phyloP scores from a whole-genome alignment of 1,284 basidiomycete genomes.

The Ceratobasidium sp. region DNA sequence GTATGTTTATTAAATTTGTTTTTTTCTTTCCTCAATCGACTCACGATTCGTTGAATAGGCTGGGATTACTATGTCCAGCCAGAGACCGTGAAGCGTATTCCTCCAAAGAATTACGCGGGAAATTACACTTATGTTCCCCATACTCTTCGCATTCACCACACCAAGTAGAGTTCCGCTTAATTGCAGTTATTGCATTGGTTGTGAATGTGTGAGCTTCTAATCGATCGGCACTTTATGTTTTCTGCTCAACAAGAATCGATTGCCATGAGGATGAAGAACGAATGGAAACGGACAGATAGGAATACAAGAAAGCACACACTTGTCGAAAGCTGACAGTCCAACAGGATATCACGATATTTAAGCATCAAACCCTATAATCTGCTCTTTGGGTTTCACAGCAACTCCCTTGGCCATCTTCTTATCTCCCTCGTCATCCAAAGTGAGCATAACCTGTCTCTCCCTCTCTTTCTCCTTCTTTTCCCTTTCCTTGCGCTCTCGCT shows the following conservation, averaged over 20 bases:
- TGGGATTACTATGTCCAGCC: constrained; percentile 73
- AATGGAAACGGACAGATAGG: constrained; percentile 11
- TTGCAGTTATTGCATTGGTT: constrained; percentile 9
- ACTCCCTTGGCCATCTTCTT: constrained; percentile 35
- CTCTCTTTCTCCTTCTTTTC: constrained; percentile 43
- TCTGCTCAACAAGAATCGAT: constrained; percentile 3
- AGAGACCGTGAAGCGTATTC: constrained; percentile 78
- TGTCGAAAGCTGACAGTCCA: constrained; percentile 26
- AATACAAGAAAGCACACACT: constrained; percentile 29
- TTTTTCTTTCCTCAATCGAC: background rate
- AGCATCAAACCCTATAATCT: constrained; percentile 44
- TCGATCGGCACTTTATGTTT: background rate
- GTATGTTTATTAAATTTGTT: constrained; percentile 59
- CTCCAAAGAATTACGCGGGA: constrained; percentile 93
- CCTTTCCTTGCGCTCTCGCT: constrained; percentile 40
- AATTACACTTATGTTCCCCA: constrained; percentile 90
- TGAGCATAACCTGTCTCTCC: constrained; percentile 35
- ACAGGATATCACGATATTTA: constrained; percentile 8
- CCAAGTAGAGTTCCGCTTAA: constrained; percentile 78
- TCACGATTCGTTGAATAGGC: constrained; percentile 52
- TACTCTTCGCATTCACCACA: constrained; percentile 89
- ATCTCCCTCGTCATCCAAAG: constrained; percentile 42
- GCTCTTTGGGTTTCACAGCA: constrained; percentile 37
- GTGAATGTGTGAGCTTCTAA: constrained; percentile 23
- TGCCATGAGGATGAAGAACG: constrained; percentile 7